Conservation (phyloP, 2,329 filamentous ascomycete species). For the Epichloe elymi region DNA sequence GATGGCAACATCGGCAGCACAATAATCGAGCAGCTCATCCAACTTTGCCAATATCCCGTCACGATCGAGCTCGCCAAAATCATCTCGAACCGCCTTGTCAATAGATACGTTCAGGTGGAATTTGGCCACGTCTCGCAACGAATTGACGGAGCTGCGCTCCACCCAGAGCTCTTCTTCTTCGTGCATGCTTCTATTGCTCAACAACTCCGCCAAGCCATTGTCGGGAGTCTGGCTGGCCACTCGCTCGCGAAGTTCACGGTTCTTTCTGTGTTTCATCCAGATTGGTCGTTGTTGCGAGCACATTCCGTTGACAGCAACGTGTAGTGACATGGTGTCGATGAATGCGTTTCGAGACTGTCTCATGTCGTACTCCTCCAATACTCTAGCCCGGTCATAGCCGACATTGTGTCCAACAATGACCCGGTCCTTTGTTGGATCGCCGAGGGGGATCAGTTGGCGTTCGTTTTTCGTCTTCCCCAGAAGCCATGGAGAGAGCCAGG, state of each 20-base stretch:
- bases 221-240: conserved; percentile 60
- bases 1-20: conserved; percentile 82
- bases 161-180: conserved; percentile 96
- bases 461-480: conserved; percentile 69
- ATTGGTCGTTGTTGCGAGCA: conserved; percentile 91
- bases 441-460: conserved; percentile 75
- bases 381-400: conserved; percentile 81
- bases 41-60: conserved; percentile 56
- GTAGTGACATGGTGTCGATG: conserved; percentile 94
- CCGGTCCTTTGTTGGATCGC: conserved; percentile 57
- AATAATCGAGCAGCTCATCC: conserved; percentile 81
- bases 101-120: conserved; percentile 89
- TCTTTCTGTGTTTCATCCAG: conserved; percentile 96
- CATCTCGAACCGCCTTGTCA: conserved; percentile 76
- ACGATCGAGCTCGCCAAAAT: conserved; percentile 73
- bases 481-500: conserved; percentile 93
- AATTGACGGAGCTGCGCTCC: conserved; percentile 87
- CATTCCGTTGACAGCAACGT: conserved; percentile 98
- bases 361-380: conserved; percentile 79
- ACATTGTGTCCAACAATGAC: conserved; percentile 91
- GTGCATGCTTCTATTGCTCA: conserved; percentile 57
- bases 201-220: conserved; percentile 54
- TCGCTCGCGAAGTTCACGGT: conserved; percentile 68
- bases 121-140: conserved; percentile 84
- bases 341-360: conserved; percentile 75